Conservation (phyloP, 768 basidiomycete species). For the Boletus subcaerulescens region DNA sequence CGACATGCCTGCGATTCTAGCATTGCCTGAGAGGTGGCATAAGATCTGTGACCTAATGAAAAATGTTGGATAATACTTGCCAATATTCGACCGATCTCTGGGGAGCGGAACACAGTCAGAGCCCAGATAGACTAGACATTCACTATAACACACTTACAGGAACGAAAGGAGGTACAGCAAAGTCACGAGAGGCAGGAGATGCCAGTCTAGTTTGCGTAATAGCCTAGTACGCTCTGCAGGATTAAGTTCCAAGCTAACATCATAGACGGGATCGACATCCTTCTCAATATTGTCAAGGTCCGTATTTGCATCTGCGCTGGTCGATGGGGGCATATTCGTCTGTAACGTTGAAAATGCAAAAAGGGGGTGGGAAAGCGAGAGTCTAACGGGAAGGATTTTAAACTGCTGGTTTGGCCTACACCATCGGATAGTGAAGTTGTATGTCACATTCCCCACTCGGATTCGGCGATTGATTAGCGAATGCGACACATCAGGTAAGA, state of each 20-base stretch:
- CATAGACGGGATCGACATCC: neutral
- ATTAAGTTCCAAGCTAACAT: slow-evolving; percentile 1
- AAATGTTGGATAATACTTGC: slow-evolving; percentile 20
- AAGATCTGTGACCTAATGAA: neutral
- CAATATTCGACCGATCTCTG: slow-evolving; percentile 47
- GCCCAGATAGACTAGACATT: neutral
- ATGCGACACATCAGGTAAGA: too few species aligned
- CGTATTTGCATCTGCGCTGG: neutral
- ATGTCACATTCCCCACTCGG: neutral
- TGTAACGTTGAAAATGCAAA: neutral
- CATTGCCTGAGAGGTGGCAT: slow-evolving; percentile 33
- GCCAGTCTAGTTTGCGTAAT: slow-evolving; percentile 42
- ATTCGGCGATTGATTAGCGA: neutral
- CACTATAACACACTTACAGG: slow-evolving; percentile 31
- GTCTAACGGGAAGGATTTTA: too few species aligned
- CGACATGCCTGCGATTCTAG: slow-evolving; percentile 45
- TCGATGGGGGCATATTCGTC: slow-evolving; percentile 9
- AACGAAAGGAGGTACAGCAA: slow-evolving; percentile 45
- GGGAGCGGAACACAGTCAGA: neutral
- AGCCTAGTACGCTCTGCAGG: slow-evolving; percentile 23
- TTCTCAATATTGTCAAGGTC: slow-evolving; percentile 12
- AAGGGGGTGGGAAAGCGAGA: neutral
- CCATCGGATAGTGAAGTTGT: neutral
- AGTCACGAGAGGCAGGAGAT: slow-evolving; percentile 43
- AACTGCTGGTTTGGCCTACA: neutral